Percentiles rank a stretch among this genome's conserved stretches.
Evolutionary conservation across 768 basidiomycete genomes (phyloP).

Genomic region (Ramaria rubella): DNA sequence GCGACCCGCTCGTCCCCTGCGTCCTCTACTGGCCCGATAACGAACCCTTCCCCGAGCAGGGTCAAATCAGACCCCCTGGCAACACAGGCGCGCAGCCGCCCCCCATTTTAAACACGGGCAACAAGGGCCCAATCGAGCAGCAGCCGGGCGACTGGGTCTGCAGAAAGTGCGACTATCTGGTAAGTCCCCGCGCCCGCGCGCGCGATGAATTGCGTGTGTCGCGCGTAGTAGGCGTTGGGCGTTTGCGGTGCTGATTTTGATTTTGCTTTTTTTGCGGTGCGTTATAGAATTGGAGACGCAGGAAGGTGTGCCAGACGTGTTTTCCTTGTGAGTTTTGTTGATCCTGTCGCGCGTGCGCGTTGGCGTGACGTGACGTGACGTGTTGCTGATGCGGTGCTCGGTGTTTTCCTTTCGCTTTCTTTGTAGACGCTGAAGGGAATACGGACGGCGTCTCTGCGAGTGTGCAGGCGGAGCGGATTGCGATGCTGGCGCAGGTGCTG

Average conservation of each 20-base stretch:
- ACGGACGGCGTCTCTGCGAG: slow-evolving; percentile 81
- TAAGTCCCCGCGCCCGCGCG: no score
- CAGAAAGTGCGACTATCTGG: slow-evolving; percentile 72
- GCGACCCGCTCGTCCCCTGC: slow-evolving; percentile 64
- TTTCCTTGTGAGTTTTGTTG: slow-evolving; percentile 56
- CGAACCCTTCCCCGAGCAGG: slow-evolving; percentile 72
- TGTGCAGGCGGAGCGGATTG: slow-evolving; percentile 80
- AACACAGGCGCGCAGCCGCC: slow-evolving; percentile 34
- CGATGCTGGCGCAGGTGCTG: slow-evolving; percentile 69
- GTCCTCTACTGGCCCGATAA: slow-evolving; percentile 92
- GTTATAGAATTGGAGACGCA: slow-evolving; percentile 63
- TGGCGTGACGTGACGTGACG: slow-evolving; percentile 10
- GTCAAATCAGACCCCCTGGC: slow-evolving; percentile 47
- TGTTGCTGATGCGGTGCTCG: slow-evolving; percentile 1
- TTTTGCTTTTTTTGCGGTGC: background rate
- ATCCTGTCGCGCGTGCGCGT: slow-evolving; percentile 5
- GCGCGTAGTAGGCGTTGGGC: background rate
- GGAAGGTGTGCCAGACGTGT: slow-evolving; percentile 88
- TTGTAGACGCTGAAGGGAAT: slow-evolving; percentile 76
- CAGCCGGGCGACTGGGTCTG: slow-evolving; percentile 76
- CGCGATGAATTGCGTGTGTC: background rate
- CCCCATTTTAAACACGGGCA: slow-evolving; percentile 84
- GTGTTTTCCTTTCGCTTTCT: slow-evolving; percentile 2
- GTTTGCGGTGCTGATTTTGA: background rate
- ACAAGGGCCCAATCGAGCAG: slow-evolving; percentile 81